A percentile compares a stretch with the other conserved stretches of the same genome.
Evolutionary conservation across 2,329 filamentous ascomycete genomes (phyloP).

Genomic region (Ascochyta viciae-villosae): DNA sequence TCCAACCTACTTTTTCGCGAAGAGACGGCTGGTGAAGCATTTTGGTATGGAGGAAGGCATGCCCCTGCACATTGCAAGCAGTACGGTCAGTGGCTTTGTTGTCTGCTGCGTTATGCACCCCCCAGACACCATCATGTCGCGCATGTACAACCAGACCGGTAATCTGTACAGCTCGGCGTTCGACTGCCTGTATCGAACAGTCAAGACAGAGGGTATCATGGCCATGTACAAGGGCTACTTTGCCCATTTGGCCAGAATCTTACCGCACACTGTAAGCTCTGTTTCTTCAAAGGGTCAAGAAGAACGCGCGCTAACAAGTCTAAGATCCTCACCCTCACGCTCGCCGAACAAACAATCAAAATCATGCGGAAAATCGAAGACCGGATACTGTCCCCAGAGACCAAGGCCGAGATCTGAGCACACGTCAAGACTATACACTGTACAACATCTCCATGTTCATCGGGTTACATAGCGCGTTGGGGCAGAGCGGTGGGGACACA

Average conservation of each 20-base stretch:
- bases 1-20: constrained; percentile 98
- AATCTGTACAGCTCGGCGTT: constrained; percentile 95
- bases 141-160: constrained; percentile 98
- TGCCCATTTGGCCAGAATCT: constrained; percentile 89
- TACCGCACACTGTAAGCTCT: constrained; percentile 79
- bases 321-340: constrained; percentile 82
- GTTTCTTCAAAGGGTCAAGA: background rate
- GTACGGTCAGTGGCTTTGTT: constrained; percentile 89
- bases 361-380: constrained; percentile 81
- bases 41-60: constrained; percentile 90
- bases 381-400: constrained; percentile 57
- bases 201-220: constrained; percentile 87
- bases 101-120: constrained; percentile 99
- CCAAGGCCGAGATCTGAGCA: constrained; percentile 56
- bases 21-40: constrained; percentile 81
- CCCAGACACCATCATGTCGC: constrained; percentile 98
- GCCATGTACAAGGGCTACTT: constrained; percentile 98
- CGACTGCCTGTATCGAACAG: constrained; percentile 89
- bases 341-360: constrained; percentile 98
- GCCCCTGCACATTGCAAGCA: constrained; percentile 85
- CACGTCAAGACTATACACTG: background rate
- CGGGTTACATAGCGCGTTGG: constrained; percentile 8
- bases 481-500: background rate
- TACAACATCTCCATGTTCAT: constrained; percentile 5
- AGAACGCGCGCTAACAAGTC: constrained; percentile 23